These are phyloP conservation scores for Candida albicans DNA, from an alignment of 1,139 yeast species.

Conservation along the genomic window DNA sequence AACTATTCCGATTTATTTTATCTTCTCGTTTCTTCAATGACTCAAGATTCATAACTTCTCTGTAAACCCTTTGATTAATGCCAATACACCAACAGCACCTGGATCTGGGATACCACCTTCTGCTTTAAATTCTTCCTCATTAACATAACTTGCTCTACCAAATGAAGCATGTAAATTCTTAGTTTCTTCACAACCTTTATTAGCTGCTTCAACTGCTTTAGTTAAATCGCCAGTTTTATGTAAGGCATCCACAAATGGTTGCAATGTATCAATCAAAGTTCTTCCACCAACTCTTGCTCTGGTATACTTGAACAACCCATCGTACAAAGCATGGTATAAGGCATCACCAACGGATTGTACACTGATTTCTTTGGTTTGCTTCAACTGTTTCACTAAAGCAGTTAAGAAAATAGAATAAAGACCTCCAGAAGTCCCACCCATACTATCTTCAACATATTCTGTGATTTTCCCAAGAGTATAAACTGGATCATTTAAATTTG, in stretches of 20 bases:
- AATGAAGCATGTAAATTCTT: conserved; percentile 76
- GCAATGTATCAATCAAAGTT: conserved; percentile 83
- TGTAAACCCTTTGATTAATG: conserved; percentile 57
- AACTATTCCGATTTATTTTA: not conserved
- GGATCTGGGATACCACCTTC: conserved; percentile 85
- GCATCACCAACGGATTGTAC: conserved; percentile 30
- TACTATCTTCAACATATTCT: conserved; percentile 76
- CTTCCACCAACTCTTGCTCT: conserved; percentile 89
- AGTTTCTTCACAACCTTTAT: conserved; percentile 74
- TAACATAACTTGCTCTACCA: conserved; percentile 91
- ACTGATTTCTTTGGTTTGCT: conserved; percentile 34
- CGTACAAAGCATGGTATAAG: conserved; percentile 37
- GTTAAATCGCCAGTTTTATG: conserved; percentile 45
- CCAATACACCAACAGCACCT: conserved; percentile 83
- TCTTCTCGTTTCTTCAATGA: not conserved
- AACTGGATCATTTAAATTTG: conserved; percentile 37
- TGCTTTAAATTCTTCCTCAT: conserved; percentile 51
- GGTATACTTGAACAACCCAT: conserved; percentile 66
- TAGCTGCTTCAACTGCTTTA: conserved; percentile 68
- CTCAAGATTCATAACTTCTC: conserved; percentile 2
- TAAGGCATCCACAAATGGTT: conserved; percentile 76
- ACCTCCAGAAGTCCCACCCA: conserved; percentile 99
- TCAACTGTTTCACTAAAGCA: conserved; percentile 37
- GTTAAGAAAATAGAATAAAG: conserved; percentile 77
- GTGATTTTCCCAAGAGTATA: conserved; percentile 55